Evolutionary conservation across 2,329 filamentous ascomycete species (phyloP), one percentile per base, ranked within the genome.

Genomic region (Aspergillus sp.): DNA sequence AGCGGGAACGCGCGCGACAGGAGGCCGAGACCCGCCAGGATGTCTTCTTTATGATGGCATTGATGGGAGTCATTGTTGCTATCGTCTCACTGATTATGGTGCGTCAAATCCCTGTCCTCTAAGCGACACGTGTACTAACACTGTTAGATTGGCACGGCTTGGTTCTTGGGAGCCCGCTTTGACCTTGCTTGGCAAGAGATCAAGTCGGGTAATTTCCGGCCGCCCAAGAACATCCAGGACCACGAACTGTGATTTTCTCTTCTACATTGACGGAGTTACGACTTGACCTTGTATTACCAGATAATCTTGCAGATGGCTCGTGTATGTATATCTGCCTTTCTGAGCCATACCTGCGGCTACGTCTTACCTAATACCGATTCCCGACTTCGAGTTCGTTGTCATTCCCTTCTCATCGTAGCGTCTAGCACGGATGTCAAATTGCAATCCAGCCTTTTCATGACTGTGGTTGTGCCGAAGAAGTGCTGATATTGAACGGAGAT

Each of bases 371-470:
- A 69, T 69, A 66, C 62, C 64, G 64, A 50, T 55, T 60, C 47
- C 25, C 45, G 45, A 43, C 19, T 31, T 50, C 32, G 34, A 46
- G 49, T 11, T 21, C 34, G 23, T 43, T 46, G 47, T 40, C 7
- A 9, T 43, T 47, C 20, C 36, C 34, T 49, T 43, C 16, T 21
- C 29, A 16, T 45, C 34, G 21, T 23, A 44, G 43, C 13, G 32
- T 23, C 61, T 76, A 93, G 92, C 92, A 96, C 89, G 88, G 89
- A 96, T 96, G 91, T 97, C 91, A 96, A 96, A 96, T 96, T 97
- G 86, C 92, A 94, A 93, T 88, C 80, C 84, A 84, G 87, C 86
- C 76, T 71, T 67, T 70, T 63, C 76, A 86, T 96, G 89, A 88
- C 89, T 91, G 85, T 81, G 83, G 85, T 92, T 94, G 92, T 91